Conservation (phyloP, 2,329 filamentous ascomycete species). For the Dothistroma pini region DNA sequence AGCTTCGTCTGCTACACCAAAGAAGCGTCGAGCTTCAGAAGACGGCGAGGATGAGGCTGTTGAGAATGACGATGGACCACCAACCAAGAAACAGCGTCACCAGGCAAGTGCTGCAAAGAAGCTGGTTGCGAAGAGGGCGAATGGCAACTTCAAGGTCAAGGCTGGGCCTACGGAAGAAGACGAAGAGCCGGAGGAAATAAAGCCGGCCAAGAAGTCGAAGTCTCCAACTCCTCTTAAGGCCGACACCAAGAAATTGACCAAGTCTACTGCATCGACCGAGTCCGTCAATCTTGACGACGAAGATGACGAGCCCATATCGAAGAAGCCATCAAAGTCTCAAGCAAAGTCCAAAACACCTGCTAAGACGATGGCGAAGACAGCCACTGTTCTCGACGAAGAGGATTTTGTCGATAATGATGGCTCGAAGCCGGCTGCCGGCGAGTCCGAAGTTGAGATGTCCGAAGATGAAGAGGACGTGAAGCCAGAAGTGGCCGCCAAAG, state of each 20-base stretch:
- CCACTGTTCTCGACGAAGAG: not conserved
- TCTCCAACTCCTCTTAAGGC: not conserved
- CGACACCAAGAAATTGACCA: constrained; percentile 11
- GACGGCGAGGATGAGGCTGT: constrained; percentile 25
- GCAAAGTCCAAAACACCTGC: constrained; percentile 12
- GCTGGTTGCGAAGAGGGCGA: constrained; percentile 22
- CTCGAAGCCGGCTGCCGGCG: constrained; percentile 24
- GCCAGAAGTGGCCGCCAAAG: constrained; percentile 68
- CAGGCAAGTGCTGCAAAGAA: constrained; percentile 28
- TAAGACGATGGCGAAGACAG: constrained; percentile 2
- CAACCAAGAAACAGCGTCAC: constrained; percentile 35
- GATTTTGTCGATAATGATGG: constrained; percentile 8
- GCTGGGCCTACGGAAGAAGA: constrained; percentile 8
- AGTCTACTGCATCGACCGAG: constrained; percentile 12
- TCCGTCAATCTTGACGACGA: constrained; percentile 19
- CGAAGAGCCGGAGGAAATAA: constrained; percentile 11
- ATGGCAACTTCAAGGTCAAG: constrained; percentile 13
- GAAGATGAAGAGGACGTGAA: constrained; percentile 60
- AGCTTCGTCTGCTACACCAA: constrained; percentile 20
- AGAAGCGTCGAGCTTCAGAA: constrained; percentile 29
- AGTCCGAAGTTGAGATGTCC: constrained; percentile 45
- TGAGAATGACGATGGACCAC: constrained; percentile 34
- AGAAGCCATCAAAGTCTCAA: not conserved
- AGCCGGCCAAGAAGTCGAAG: constrained; percentile 5
- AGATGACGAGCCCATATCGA: constrained; percentile 3